Evolutionary conservation across 2,329 filamentous ascomycete species (phyloP), one percentile per base, ranked within the genome.

Genomic region (Trichoderma afroharzianum): DNA sequence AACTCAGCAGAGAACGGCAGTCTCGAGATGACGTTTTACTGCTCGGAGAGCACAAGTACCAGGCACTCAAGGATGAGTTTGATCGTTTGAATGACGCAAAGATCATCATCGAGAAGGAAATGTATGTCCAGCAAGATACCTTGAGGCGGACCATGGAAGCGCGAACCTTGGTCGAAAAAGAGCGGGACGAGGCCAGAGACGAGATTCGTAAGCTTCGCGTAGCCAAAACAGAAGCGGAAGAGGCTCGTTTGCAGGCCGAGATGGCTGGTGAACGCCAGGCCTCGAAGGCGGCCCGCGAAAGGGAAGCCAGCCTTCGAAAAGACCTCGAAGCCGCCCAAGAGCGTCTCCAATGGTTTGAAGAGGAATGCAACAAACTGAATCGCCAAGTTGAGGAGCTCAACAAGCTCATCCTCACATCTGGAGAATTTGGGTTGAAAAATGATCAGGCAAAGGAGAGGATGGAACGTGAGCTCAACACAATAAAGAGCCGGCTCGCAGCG

Each of bases 41-140:
- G 75, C 91, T 98, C 71, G 91, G 93, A 5, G 94, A 98, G 76
- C 95, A 97, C 82, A 97, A 96, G 79, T 93, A 91, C 76, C 86
- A 92, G 58, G 89, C 91, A 64, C 85, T 99, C 72, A 91, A 95
- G 79, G 91, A 95, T 30, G 94, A 98, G 75, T 97, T 91, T 76
- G 91, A 97, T 63, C 88, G 90, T 39, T 86, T 98, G 39, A 97
- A 97, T 76, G 94, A 98, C 74, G 91, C 94, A 32, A 99, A 99
- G 81, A 97, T 98, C 77, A 97, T 91, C 61, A 97, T 99, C 74
- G 95, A 99, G 81, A 98, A 98, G 81, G 95, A 98, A 81, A 91
- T 99, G 80, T 98, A 98, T 79, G 92, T 93, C 6, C 95, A 98
- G 78, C 95, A 98, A 80, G 95, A 99, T 78, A 92, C 93, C 12